Percentiles rank a stretch among this genome's conserved stretches.
Conservation (phyloP, 306 rosid genomes). For the Cicer pinnatifidum region DNA sequence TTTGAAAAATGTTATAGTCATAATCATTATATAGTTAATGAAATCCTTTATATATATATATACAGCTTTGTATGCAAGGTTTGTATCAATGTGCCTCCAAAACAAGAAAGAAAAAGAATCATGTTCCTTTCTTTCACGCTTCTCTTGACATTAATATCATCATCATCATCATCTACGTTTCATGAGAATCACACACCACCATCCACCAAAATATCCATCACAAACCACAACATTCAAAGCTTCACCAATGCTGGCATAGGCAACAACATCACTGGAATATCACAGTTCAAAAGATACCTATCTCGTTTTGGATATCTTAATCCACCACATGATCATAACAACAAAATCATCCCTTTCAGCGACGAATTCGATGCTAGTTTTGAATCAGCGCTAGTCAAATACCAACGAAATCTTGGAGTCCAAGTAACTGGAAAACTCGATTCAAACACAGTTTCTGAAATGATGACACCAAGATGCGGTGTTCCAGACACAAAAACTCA, state of each 20-base stretch:
- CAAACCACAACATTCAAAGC: slow-evolving; percentile 15
- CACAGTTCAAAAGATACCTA: slow-evolving; percentile 55
- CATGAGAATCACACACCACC: background rate
- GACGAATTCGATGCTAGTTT: slow-evolving; percentile 47
- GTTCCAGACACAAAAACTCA: slow-evolving; percentile 44
- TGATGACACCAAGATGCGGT: slow-evolving; percentile 64
- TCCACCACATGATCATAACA: background rate
- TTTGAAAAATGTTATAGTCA: no score
- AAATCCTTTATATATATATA: slow-evolving; percentile 28
- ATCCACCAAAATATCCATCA: slow-evolving; percentile 24
- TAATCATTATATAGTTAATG: slow-evolving; percentile 33
- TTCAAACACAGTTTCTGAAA: slow-evolving; percentile 48
- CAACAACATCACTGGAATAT: slow-evolving; percentile 42
- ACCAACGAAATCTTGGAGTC: slow-evolving; percentile 61
- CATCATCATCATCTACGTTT: slow-evolving; percentile 38
- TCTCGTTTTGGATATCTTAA: slow-evolving; percentile 57
- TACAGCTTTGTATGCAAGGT: slow-evolving; percentile 49
- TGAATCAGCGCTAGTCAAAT: slow-evolving; percentile 47
- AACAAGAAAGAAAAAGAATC: slow-evolving; percentile 14
- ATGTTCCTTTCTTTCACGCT: slow-evolving; percentile 54
- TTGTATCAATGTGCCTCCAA: slow-evolving; percentile 7
- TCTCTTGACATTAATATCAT: slow-evolving; percentile 43
- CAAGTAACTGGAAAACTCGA: slow-evolving; percentile 61
- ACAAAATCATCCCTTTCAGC: slow-evolving; percentile 22
- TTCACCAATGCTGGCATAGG: slow-evolving; percentile 43